Conservation (phyloP, 177 flowering plant species). For the Tripterygium wilfordii region DNA sequence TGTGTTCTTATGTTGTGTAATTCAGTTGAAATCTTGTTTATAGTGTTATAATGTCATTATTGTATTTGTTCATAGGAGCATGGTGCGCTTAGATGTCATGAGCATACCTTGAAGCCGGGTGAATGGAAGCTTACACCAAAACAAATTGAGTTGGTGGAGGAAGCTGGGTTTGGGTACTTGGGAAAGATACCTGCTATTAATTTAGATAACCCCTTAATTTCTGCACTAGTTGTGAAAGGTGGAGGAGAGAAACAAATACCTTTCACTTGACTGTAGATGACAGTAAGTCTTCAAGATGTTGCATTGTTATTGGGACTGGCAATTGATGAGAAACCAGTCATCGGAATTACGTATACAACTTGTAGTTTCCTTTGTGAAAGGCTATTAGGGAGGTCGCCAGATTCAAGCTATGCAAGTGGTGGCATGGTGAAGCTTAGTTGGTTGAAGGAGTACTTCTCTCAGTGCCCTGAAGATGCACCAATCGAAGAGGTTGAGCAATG, state of each 20-base stretch:
- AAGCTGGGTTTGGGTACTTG: constrained; percentile 63
- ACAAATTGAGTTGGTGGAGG: constrained; percentile 54
- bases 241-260: constrained; percentile 76
- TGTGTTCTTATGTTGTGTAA: too few relatives aligned
- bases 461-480: constrained; percentile 48
- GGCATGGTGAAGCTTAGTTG: constrained; percentile 83
- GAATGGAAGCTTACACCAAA: constrained; percentile 52
- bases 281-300: constrained; percentile 62
- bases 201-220: constrained; percentile 65
- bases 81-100: constrained; percentile 75
- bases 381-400: constrained; percentile 50
- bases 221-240: constrained; percentile 74
- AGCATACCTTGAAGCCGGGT: constrained; percentile 70
- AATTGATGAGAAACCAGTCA: constrained; percentile 68
- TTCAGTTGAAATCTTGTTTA: too few relatives aligned
- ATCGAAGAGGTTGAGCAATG: constrained; percentile 38
- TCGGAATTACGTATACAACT: constrained; percentile 54
- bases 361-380: constrained; percentile 47
- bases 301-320: constrained; percentile 52
- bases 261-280: constrained; percentile 70
- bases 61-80: constrained; percentile 56
- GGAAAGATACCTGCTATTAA: constrained; percentile 62
- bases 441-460: constrained; percentile 59
- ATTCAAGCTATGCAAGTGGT: constrained; percentile 59
- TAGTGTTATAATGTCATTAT: too few relatives aligned